Evolutionary conservation across 768 basidiomycete genomes (phyloP), one percentile per base, ranked within the genome.

Genomic region (Mrakia blollopis): DNA sequence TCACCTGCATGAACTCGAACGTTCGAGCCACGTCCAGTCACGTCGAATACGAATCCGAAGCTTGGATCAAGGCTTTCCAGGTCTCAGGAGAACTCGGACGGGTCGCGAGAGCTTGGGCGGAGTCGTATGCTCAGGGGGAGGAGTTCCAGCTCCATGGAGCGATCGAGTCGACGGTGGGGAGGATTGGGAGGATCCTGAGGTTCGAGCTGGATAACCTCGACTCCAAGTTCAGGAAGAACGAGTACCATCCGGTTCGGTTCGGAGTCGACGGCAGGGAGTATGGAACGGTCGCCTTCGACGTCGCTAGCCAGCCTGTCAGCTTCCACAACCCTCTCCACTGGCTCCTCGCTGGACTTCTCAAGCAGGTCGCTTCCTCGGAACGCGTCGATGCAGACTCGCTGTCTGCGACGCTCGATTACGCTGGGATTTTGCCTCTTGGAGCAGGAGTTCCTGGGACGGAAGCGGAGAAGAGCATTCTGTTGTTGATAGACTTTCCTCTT

Each of bases 31-130:
- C 87, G 8, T 87, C 88, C 39, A 90, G 86, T 72, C 97, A 98
- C 80, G 89, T 99, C 80, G 96, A 98, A 83, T 99, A 92, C 85
- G 97, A 99, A 85, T 91, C 91, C 41, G 97, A 99, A 79, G 91
- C 91, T 28, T 97, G 95, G 96, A 93, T 97, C 79, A 92, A 91
- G 80, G 93, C 97, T 21, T 98, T 98, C 84, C 94, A 95, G 80
- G 91, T 98, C 32, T 94, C 94, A 9, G 88, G 96, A 14, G 94
- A 93, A 47, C 85, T 99, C 35, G 91, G 92, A 9, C 89, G 93
- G 62, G 89, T 93, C 57, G 92, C 93, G 85, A 92, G 93, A 81
- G 90, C 91, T 1, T 92, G 93, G 78, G 95, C 94, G 9, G 92
- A 92, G 80, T 91, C 92, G 0, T 96, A 91, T 81, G 84, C 87